Evolutionary conservation across 2,329 filamentous ascomycete species (phyloP).

Genomic region (Botrytis aclada): DNA sequence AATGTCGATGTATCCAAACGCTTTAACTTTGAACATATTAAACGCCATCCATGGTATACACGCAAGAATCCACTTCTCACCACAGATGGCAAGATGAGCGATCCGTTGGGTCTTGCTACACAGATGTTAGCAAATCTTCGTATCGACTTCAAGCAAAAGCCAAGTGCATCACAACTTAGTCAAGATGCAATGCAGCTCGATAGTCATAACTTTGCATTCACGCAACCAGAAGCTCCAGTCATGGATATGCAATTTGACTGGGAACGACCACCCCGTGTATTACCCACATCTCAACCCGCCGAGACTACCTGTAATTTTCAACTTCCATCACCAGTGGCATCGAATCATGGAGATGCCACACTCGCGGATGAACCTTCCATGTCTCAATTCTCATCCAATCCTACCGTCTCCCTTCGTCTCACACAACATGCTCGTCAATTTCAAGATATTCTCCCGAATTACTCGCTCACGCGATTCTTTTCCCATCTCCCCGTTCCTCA

Average conservation of each 20-base stretch:
- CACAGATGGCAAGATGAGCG: conserved; percentile 68
- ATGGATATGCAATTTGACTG: conserved; percentile 80
- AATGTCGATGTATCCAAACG: conserved; percentile 70
- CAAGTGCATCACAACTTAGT: conserved; percentile 42
- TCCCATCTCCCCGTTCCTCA: conserved; percentile 73
- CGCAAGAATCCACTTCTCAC: conserved; percentile 74
- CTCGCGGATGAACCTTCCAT: conserved; percentile 84
- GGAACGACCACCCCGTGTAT: conserved; percentile 61
- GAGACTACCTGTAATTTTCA: conserved; percentile 50
- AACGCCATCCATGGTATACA: conserved; percentile 93
- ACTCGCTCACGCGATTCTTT: conserved; percentile 88
- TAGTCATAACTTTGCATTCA: conserved; percentile 62
- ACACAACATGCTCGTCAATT: conserved; percentile 89
- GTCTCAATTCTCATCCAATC: conserved; percentile 78
- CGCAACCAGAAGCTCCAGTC: conserved; percentile 77
- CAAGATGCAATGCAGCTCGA: conserved; percentile 71
- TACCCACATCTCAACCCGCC: conserved; percentile 45
- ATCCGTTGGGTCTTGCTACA: conserved; percentile 84
- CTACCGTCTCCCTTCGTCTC: conserved; percentile 74
- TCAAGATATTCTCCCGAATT: conserved; percentile 83
- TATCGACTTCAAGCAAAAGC: conserved; percentile 77
- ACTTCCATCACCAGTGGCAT: conserved; percentile 3
- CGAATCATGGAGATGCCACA: conserved; percentile 36
- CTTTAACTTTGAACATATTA: conserved; percentile 83
- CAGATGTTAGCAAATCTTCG: conserved; percentile 88